Base-by-base conservation (phyloP, 2,329 filamentous ascomycete genomes). In the Pseudogymnoascus sp. region DNA sequence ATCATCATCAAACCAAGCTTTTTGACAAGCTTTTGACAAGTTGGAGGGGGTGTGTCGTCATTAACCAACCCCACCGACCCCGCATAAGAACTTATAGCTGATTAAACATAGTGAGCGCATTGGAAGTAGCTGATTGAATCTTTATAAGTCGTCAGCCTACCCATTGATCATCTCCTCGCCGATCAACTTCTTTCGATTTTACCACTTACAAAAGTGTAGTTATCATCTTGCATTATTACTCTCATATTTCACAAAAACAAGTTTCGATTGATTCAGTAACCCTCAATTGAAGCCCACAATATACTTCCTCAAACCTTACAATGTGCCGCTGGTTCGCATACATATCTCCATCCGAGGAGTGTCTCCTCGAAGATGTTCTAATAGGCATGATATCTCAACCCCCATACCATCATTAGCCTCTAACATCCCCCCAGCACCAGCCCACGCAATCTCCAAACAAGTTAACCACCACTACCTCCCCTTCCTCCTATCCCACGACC, bases 241-340 rank as follows among this genome's bases (percentile, higher is more conserved):
- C 45, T 33, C 29, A 55, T 33, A 55, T 33, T 55, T 55, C 10
- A 11, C 29, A 55, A 19, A 55, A 33, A 10, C 29, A 55, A 14
- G 4, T 16, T 10, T 55, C 49, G 21, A 55, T 55, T 33, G 29
- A 31, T 14, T 5, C 26, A 55, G 5, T 1, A 55, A 33, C 29
- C 3, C 43, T 49, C 14, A 26, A n/a, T 49, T 21, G 43, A 26
- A 49, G 12, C 7, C 21, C 7, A 11, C 7, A 49, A 7, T 31
- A 31, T 6, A 21, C 10, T 33, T 14, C n/a, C 16, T 33, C 29
- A 55, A 21, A 45, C 33, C 59, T 19, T 65, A 69, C 59, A 21
- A 80, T 77, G 76, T 77, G 76, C 72, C 80, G 81, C 35, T 83
- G 81, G 81, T 82, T 83, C 66, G 80, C 80, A 19, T 83, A 83